Evolutionary conservation across 23 red algal genomes (phyloP), one percentile per base, ranked within the genome.

Genomic region (Pyropia haitanensis): DNA sequence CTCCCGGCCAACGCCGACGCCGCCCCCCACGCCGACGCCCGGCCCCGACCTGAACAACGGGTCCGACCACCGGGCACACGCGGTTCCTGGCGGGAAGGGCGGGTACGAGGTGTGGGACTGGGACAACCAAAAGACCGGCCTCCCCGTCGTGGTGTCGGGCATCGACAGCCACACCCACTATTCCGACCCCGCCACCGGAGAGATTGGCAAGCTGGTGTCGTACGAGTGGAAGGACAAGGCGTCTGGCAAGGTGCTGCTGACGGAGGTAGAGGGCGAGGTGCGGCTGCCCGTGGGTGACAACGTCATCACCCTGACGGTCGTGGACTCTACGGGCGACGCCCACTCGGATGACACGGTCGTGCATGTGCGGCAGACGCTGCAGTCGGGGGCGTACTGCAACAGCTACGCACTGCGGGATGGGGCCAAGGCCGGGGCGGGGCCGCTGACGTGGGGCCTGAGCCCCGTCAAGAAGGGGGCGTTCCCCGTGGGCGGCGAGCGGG

Each of bases 161-260:
- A 55, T 74, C 30, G 61, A 67, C 8, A 73, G 67, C 57, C 79
- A 84, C 79, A 84, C 68, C 31, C 79, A 84, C 56, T 84, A 68
- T 50, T 84, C 74, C 51, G 74, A 72, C 62, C 67, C 79, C 25
- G 74, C 54, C 25, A 73, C 66, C 14, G 78, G 78, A 5, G 78
- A 29, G 14, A 84, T 70, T 3, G 79, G 79, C 3, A 61, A 49
- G 22, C 58, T 84, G 25, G 49, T 64, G 49, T 67, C 66, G 69
- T 84, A 66, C 46, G 67, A 59, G 15, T 84, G 79, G 79, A 58
- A 18, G 24, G 71, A 27, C 12, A n/a, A 24, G 49, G 29, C 51
- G 16, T 22, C 24, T 23, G 56, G 66, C 19, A 77, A 77, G 61
- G 58, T 65, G 13, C 61, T 84, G 14, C 74, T 68, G 25, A 57